phyloP scores from a whole-genome alignment of 805 yeast species.

The Blastobotrys mokoenaii region DNA sequence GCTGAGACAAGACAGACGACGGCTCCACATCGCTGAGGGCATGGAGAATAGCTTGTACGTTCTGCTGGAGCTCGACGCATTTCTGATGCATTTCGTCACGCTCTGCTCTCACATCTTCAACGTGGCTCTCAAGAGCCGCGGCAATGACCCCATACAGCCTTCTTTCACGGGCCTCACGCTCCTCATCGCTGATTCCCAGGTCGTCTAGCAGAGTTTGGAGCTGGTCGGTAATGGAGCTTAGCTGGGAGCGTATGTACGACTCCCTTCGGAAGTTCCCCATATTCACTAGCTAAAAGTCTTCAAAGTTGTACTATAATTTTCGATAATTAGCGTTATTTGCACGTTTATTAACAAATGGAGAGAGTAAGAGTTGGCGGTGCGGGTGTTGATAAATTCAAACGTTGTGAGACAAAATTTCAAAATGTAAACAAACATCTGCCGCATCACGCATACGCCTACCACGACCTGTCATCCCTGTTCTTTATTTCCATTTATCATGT shows the following conservation, averaged over 20 bases:
- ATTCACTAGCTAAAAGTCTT: too few relatives aligned
- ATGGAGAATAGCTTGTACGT: constrained; percentile 17
- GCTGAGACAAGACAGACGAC: constrained; percentile 9
- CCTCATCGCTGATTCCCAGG: constrained; percentile 14
- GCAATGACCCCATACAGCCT: constrained; percentile 21
- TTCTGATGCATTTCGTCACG: constrained; percentile 16
- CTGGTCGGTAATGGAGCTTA: constrained; percentile 19
- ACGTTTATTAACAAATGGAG: too few relatives aligned
- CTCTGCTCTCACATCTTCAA: constrained; percentile 21
- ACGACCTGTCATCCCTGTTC: too few relatives aligned
- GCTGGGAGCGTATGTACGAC: constrained; percentile 21
- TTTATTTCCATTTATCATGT: too few relatives aligned
- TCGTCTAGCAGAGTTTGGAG: constrained; percentile 23
- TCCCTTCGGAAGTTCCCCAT: constrained; percentile 8
- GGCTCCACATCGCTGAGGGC: constrained; percentile 16
- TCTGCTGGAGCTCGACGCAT: constrained; percentile 18
- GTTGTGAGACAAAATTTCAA: too few relatives aligned
- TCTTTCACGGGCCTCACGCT: constrained; percentile 22
- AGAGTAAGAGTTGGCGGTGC: not conserved
- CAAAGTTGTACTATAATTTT: too few relatives aligned
- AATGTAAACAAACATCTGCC: too few relatives aligned
- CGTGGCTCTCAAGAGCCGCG: constrained; percentile 23
- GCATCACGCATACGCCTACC: too few relatives aligned
- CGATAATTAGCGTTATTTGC: too few relatives aligned
- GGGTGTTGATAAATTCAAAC: not conserved